Evolutionary conservation across 2,329 filamentous ascomycete genomes (phyloP), one percentile per base, ranked within the genome.

Genomic region (Cyphellophora attinorum): DNA sequence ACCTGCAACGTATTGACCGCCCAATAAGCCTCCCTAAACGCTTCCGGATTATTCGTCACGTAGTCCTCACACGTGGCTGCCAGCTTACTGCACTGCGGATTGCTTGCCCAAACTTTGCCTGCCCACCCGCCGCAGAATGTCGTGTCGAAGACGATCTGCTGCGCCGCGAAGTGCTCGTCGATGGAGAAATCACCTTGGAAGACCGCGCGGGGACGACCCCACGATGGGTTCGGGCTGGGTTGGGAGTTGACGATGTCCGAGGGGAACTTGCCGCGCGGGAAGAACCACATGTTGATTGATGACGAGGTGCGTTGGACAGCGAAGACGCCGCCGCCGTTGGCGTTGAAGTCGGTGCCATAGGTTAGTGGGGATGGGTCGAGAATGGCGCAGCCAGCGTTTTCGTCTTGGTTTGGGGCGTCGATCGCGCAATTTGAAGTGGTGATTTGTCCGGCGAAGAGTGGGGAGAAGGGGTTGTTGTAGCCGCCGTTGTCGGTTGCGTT

Each of bases 11-110:
- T 74, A 52, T 80, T 80, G 60, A 93, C 71, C 40, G 75, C 61
- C 81, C 84, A 93, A 61, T 78, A 89, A 3, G 81, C 74, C 19
- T 86, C 68, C 23, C 59, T 54, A 55, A 88, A 91, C 16, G 67
- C 79, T 10, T 56, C 51, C 0, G 83, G 79, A 55, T 85, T 81
- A 40, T 67, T 61, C 32, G 65, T 64, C 14, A 91, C 85, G 54
- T 75, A 91, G 10, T 76, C 74, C 19, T 77, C 58, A 61, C 88
- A 94, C 1, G 74, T 78, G 16, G 59, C 42, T 1, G 75, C 80
- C 47, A 74, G 65, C 25, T 68, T 58, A 1, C 65, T 59, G 56
- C 80, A 85, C 28, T 69, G 28, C 11, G 37, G 38, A 3, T 35
- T 40, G 29, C 39, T 40, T 18, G 16, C 13, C 41, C 44, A 46